Conservation (phyloP, 768 basidiomycete species). For the Terana coerulea region DNA sequence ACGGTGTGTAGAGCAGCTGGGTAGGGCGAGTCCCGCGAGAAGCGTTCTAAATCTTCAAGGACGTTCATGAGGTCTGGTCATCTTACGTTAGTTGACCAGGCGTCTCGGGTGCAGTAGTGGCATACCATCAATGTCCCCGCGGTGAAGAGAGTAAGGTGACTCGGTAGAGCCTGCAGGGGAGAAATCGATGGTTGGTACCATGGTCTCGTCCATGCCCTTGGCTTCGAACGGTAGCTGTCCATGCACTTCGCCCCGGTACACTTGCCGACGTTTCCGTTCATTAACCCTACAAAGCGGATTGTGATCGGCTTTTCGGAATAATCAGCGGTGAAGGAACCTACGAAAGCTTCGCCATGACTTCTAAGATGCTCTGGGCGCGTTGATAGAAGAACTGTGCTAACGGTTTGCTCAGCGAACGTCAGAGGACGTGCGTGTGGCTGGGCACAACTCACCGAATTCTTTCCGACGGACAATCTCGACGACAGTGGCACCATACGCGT, state of each 20-base stretch:
- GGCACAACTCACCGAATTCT: slow-evolving; percentile 66
- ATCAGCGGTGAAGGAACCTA: slow-evolving; percentile 44
- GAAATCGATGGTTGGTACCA: slow-evolving; percentile 79
- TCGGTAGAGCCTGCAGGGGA: slow-evolving; percentile 65
- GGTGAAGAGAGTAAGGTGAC: slow-evolving; percentile 60
- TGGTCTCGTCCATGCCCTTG: slow-evolving; percentile 73
- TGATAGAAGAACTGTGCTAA: slow-evolving; percentile 78
- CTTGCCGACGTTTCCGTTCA: slow-evolving; percentile 79
- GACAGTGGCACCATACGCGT: slow-evolving; percentile 88
- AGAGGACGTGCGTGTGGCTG: neutral
- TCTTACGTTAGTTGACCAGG: neutral
- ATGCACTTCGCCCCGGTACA: slow-evolving; percentile 81
- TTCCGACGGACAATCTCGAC: slow-evolving; percentile 89
- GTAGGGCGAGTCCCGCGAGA: slow-evolving; percentile 44
- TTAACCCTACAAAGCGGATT: slow-evolving; percentile 44
- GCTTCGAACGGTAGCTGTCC: slow-evolving; percentile 87
- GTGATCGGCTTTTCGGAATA: no score
- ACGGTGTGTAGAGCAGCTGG: slow-evolving; percentile 50
- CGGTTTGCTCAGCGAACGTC: slow-evolving; percentile 6
- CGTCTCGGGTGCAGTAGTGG: neutral
- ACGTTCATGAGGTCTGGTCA: slow-evolving; percentile 53
- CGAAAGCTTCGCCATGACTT: slow-evolving; percentile 87
- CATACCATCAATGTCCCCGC: slow-evolving; percentile 70
- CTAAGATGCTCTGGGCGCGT: slow-evolving; percentile 74
- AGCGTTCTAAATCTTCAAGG: slow-evolving; percentile 62